These are phyloP conservation scores for Teunomyces kruisii DNA, from an alignment of 805 yeast species.

Conservation along the genomic window DNA sequence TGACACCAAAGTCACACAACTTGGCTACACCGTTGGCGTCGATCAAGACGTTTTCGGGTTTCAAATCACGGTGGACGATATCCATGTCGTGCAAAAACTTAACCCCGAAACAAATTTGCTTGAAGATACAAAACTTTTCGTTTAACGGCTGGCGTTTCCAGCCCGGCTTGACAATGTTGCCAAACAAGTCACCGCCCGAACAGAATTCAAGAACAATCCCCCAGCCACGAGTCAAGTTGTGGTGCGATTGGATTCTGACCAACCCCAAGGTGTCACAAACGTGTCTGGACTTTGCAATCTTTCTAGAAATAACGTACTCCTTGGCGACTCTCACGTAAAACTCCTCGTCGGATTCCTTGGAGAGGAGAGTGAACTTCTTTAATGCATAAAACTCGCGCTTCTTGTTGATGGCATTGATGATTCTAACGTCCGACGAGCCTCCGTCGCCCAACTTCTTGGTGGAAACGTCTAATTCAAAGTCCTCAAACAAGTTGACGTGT, in stretches of 20 bases:
- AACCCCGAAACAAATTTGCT: constrained; percentile 64
- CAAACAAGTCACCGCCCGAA: constrained; percentile 60
- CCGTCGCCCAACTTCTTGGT: constrained; percentile 63
- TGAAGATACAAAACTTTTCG: constrained; percentile 67
- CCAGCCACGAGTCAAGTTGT: constrained; percentile 64
- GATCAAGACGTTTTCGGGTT: constrained; percentile 71
- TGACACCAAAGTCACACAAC: constrained; percentile 76
- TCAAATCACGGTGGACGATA: constrained; percentile 70
- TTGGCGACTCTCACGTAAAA: constrained; percentile 64
- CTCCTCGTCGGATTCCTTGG: constrained; percentile 60
- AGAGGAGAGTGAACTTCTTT: constrained; percentile 60
- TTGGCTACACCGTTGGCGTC: constrained; percentile 61
- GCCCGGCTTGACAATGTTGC: constrained; percentile 52
- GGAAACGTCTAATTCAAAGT: constrained; percentile 47
- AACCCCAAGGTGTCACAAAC: constrained; percentile 56
- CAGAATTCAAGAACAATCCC: constrained; percentile 71
- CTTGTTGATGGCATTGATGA: constrained; percentile 33
- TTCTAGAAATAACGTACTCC: constrained; percentile 63
- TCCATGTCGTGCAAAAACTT: constrained; percentile 64
- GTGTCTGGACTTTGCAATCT: constrained; percentile 56
- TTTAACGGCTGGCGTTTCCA: constrained; percentile 54
- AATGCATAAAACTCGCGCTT: constrained; percentile 57
- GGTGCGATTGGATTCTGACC: constrained; percentile 56
- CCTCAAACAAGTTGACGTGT: constrained; percentile 50
- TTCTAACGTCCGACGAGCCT: constrained; percentile 66